Percentiles rank a stretch among this genome's conserved stretches.
These are phyloP conservation scores for Lichenothelia convexa DNA, from an alignment of 495 filamentous ascomycete genomes.

Conservation along the genomic window DNA sequence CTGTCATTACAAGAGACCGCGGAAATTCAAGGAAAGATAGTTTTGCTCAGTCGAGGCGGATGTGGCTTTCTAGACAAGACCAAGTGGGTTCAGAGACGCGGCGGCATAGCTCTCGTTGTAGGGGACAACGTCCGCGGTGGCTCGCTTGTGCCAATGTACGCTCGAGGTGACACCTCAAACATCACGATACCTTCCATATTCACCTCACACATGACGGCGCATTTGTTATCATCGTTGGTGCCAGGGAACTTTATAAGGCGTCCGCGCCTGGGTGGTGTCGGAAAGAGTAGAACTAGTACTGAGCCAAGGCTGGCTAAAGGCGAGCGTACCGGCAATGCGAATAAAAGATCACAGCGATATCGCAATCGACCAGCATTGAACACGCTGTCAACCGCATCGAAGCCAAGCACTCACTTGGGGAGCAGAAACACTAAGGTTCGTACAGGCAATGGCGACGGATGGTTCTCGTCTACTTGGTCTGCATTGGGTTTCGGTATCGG, in stretches of 20 bases:
- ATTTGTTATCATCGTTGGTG: constrained; percentile 77
- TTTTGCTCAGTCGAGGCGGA: constrained; percentile 74
- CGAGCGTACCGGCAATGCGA: constrained; percentile 1
- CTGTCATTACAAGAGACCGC: constrained; percentile 87
- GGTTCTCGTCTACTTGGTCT: constrained; percentile 42
- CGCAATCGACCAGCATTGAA: constrained; percentile 13
- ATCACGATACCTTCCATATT: constrained; percentile 87
- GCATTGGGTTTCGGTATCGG: constrained; percentile 38
- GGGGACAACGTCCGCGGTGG: constrained; percentile 82
- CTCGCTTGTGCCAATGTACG: constrained; percentile 87
- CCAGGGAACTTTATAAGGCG: too few species aligned
- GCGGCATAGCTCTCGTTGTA: constrained; percentile 77
- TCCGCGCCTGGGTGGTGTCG: constrained; percentile 27
- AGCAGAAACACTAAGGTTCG: constrained; percentile 6
- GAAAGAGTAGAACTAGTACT: constrained; percentile 4
- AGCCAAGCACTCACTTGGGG: constrained; percentile 8
- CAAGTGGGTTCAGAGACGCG: constrained; percentile 85
- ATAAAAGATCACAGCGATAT: constrained; percentile 2
- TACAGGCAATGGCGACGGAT: constrained; percentile 17
- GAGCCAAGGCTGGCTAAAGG: constrained; percentile 3
- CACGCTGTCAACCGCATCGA: constrained; percentile 4
- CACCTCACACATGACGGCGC: constrained; percentile 85
- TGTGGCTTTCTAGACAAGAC: constrained; percentile 96
- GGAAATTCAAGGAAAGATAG: constrained; percentile 85
- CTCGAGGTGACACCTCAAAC: constrained; percentile 82